Evolutionary conservation across 202 grass and related monocot species (phyloP), one percentile per base, ranked within the genome.

Genomic region (Schoenoplectus tabernaemontani): DNA sequence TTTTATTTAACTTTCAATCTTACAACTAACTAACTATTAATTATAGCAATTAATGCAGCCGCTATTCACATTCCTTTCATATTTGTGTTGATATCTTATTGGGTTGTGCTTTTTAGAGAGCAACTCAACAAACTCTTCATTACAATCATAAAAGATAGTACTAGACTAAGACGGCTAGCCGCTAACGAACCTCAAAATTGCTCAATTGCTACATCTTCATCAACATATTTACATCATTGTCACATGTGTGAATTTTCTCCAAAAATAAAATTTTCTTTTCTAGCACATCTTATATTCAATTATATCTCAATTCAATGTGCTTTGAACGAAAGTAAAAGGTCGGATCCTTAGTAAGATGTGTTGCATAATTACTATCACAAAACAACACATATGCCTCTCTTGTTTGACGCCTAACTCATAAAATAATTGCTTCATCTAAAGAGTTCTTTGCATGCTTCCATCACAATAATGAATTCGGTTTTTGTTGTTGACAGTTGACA

Each of bases 151-250:
- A 15, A 53, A 15, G 13, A 8, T 11, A 12, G 46, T 7, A 4
- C 50, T 17, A 15, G n/a, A 53, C 50, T 8, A 53, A 17, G 16
- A 13, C 50, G 6, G 50, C 50, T 53, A 17, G 17, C 16, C 4
- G 15, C n/a, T 8, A 15, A n/a, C 50, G n/a, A 15, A 53, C 13
- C 4, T 1, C 50, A 17, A 53, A 15, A 13, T 53, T n/a, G 17
- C 15, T 53, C 13, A 15, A 15, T 33, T 0, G 16, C 7, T 33
- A 26, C 2, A 38, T 8, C 36, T 79, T 79, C 2, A 1, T 79
- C 42, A 79, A 3, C 50, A 79, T 79, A 38, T 79, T 43, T 36
- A 4, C 12, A 5, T 24, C 16, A 79, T 79, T 79, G 5, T 79
- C 6, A 3, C 6, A 1, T 1, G 46, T 59, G 7, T 38, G 1